Percentiles rank a stretch among this genome's conserved stretches.
Evolutionary conservation across 139 green algal species (phyloP).

Genomic region (Penium margaritaceum): DNA sequence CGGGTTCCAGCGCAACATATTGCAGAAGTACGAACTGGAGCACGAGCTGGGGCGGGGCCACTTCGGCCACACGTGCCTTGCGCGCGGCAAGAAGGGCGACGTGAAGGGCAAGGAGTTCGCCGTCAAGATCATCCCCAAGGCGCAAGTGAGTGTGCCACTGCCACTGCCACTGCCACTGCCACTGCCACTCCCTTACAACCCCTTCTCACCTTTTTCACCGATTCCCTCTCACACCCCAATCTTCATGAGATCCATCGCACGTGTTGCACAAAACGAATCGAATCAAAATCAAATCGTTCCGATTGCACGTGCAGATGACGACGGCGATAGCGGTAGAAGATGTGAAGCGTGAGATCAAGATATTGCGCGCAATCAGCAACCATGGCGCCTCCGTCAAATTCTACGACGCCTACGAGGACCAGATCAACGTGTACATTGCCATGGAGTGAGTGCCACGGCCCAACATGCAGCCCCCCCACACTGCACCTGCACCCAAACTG

Average conservation of each 20-base stretch:
- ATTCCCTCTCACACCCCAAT: neutral
- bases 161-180: neutral
- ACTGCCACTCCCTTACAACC: neutral
- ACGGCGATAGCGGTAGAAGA: constrained; percentile 62
- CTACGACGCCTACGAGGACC: constrained; percentile 71
- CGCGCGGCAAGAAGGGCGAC: constrained; percentile 31
- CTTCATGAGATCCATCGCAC: too few relatives aligned
- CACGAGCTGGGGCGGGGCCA: constrained; percentile 38
- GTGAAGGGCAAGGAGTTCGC: constrained; percentile 26
- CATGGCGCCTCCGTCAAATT: constrained; percentile 67
- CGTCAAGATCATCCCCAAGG: constrained; percentile 40
- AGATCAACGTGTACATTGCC: constrained; percentile 53
- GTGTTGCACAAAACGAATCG: too few relatives aligned
- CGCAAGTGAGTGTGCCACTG: too few relatives aligned
- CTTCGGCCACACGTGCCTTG: constrained; percentile 32
- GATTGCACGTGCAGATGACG: too few relatives aligned
- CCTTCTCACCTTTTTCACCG: neutral
- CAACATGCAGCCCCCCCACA: too few relatives aligned
- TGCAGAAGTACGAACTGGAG: constrained; percentile 33
- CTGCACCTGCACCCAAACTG: too few relatives aligned
- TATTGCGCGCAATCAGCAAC: constrained; percentile 75
- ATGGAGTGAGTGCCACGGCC: constrained; percentile 65
- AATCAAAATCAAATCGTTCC: too few relatives aligned
- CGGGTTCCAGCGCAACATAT: constrained; percentile 13
- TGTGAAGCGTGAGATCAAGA: constrained; percentile 73